Percentiles rank a stretch among this genome's conserved stretches.
phyloP scores from a whole-genome alignment of 2,329 filamentous ascomycete genomes.

The Hypoxylon sp. region DNA sequence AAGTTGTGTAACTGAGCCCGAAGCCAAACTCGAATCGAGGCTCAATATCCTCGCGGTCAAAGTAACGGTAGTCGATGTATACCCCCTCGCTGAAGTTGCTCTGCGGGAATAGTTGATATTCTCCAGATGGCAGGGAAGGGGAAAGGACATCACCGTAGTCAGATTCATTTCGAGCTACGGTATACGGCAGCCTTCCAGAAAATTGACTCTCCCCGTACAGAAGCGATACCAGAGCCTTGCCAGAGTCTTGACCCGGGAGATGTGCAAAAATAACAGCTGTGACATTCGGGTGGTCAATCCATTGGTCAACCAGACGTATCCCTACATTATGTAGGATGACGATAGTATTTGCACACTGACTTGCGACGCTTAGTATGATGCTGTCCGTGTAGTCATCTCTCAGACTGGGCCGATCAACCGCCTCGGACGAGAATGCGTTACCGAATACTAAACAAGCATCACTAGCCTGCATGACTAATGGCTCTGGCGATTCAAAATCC shows the following conservation, averaged over 20 bases:
- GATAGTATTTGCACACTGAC: slow-evolving; percentile 65
- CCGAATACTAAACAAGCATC: slow-evolving; percentile 71
- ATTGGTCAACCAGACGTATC: slow-evolving; percentile 64
- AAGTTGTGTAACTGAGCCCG: slow-evolving; percentile 67
- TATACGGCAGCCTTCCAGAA: slow-evolving; percentile 75
- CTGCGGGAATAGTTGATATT: slow-evolving; percentile 37
- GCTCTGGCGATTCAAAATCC: slow-evolving; percentile 59
- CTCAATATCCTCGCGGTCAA: slow-evolving; percentile 71
- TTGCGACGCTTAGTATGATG: slow-evolving; percentile 57
- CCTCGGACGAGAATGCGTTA: slow-evolving; percentile 72
- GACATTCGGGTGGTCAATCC: slow-evolving; percentile 69
- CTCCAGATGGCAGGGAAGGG: slow-evolving; percentile 48
- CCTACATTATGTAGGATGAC: slow-evolving; percentile 74
- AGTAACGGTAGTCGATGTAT: slow-evolving; percentile 77
- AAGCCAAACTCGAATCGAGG: slow-evolving; percentile 77
- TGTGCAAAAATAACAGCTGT: slow-evolving; percentile 73
- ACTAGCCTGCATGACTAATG: slow-evolving; percentile 56
- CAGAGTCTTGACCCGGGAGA: slow-evolving; percentile 73
- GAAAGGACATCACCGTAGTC: slow-evolving; percentile 62
- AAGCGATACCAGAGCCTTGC: slow-evolving; percentile 72
- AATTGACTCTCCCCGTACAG: slow-evolving; percentile 74
- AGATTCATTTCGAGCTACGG: slow-evolving; percentile 71
- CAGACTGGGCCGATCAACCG: slow-evolving; percentile 67
- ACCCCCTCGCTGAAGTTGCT: slow-evolving; percentile 72
- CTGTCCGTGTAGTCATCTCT: slow-evolving; percentile 69